Evolutionary conservation across 257 asterid species (phyloP), one percentile per base, ranked within the genome.

Genomic region (Nicotiana attenuata): DNA sequence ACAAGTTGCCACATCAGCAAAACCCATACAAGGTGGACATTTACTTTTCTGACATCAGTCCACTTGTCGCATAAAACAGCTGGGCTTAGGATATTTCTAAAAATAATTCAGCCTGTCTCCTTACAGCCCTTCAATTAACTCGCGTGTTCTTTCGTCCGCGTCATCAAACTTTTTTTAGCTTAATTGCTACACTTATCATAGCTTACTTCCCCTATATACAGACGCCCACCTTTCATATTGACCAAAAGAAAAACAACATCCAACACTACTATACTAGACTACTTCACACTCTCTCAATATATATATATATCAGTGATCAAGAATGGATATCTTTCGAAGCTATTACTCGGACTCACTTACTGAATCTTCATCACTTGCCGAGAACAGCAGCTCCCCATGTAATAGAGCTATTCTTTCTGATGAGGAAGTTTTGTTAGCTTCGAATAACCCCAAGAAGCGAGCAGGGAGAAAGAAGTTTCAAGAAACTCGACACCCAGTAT

Each of bases 401-500:
- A n/a, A n/a, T 41, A 20, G 59, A 22, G 60, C 78, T 28, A 45
- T 13, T 22, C 11, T 22, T 13, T 71, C 78, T 41, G 78, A 71
- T 13, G 78, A 71, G 2, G 78, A 71, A 14, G 78, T 71, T 6
- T 45, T 45, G 8, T 22, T 71, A 71, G 78, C 78, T 22, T 71
- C 38, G 3, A 71, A 71, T 47, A 71, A 45, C 2, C 78, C 78
- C 0, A 71, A 71, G 0, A 71, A 71, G 60, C 78, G 35, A 45
- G 78, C 78, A 11, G 78, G 60, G 1, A 71, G 78, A 4, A 71
- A 71, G 78, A 71, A 71, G 60, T 71, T 71, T 45, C 20, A 22
- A 0, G 78, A 71, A 45, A 71, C 78, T 20, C 59, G 78, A 22
- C 78, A 93, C 85, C 96, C 94, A 1, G 90, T 91, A 7, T 91